Evolutionary conservation across 768 basidiomycete genomes (phyloP).

Genomic region (Tulasnella sp.): DNA sequence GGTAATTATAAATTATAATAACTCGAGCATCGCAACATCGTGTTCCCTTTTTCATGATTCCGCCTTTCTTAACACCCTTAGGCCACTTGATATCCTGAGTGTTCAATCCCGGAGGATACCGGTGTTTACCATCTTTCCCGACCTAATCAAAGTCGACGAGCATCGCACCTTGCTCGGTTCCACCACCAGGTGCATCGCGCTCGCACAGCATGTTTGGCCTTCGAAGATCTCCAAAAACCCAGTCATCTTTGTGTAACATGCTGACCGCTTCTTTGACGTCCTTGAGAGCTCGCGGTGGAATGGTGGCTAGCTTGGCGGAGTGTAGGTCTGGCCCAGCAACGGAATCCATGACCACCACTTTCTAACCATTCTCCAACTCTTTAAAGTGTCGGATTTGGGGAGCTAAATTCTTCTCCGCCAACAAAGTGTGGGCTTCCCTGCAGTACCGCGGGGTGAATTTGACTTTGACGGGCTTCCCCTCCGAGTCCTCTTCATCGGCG

Average conservation of each 20-base stretch:
- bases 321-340: background rate
- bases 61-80: conserved; percentile 25
- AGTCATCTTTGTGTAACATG: background rate
- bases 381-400: background rate
- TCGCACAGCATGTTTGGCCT: background rate
- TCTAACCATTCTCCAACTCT: background rate
- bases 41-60: conserved; percentile 26
- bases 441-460: conserved; percentile 1
- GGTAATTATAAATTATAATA: too few relatives aligned
- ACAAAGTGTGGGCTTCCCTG: background rate
- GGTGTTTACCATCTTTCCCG: conserved; percentile 24
- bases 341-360: background rate
- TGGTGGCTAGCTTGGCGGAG: background rate
- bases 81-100: conserved; percentile 25
- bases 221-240: conserved; percentile 11
- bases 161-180: conserved; percentile 16
- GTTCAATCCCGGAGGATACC: conserved; percentile 28
- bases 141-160: conserved; percentile 32
- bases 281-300: conserved; percentile 6
- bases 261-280: background rate
- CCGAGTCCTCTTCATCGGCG: background rate
- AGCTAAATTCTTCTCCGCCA: conserved; percentile 10
- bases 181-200: background rate
- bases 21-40: conserved; percentile 28
- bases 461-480: conserved; percentile 5